A percentile compares a stretch with the other conserved stretches of the same genome.
Conservation (phyloP, 805 yeast species). For the Teunomyces barrocoloradensis region DNA sequence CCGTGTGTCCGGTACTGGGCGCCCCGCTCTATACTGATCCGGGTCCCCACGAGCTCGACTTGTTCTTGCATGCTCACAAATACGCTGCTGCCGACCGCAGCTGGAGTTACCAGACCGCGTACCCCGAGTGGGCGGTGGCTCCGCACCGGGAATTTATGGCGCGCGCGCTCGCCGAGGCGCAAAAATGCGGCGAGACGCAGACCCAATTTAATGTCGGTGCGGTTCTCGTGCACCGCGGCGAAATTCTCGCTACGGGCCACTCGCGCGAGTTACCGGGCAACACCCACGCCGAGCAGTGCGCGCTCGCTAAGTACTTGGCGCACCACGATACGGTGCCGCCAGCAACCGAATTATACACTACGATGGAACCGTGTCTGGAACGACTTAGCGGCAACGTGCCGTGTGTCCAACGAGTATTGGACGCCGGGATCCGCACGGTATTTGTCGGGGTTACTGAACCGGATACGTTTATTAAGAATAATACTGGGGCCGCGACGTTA, state of each 20-base stretch:
- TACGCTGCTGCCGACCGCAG: slow-evolving; percentile 57
- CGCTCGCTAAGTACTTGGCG: slow-evolving; percentile 67
- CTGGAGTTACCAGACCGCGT: slow-evolving; percentile 75
- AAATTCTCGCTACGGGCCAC: slow-evolving; percentile 75
- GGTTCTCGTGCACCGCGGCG: slow-evolving; percentile 58
- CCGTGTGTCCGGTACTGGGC: slow-evolving; percentile 63
- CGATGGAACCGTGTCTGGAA: slow-evolving; percentile 96
- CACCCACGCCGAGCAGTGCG: slow-evolving; percentile 97
- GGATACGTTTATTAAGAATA: slow-evolving; percentile 77
- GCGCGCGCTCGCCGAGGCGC: slow-evolving; percentile 73
- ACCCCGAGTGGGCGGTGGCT: slow-evolving; percentile 80
- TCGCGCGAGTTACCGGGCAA: slow-evolving; percentile 92
- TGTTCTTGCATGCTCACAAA: slow-evolving; percentile 89
- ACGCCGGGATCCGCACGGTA: slow-evolving; percentile 59
- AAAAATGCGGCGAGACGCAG: slow-evolving; percentile 73
- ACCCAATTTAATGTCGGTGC: slow-evolving; percentile 97
- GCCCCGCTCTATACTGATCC: slow-evolving; percentile 81
- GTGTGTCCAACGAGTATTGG: slow-evolving; percentile 76
- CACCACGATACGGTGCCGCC: slow-evolving; percentile 52
- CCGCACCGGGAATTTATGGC: slow-evolving; percentile 64
- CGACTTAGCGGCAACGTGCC: slow-evolving; percentile 89
- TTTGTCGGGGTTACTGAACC: slow-evolving; percentile 95
- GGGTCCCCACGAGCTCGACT: slow-evolving; percentile 77
- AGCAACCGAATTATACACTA: slow-evolving; percentile 83
- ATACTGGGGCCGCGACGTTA: slow-evolving; percentile 59